Percentiles rank a stretch among this genome's conserved stretches.
Conservation (phyloP, 768 basidiomycete species). For the Trametes meyenii region DNA sequence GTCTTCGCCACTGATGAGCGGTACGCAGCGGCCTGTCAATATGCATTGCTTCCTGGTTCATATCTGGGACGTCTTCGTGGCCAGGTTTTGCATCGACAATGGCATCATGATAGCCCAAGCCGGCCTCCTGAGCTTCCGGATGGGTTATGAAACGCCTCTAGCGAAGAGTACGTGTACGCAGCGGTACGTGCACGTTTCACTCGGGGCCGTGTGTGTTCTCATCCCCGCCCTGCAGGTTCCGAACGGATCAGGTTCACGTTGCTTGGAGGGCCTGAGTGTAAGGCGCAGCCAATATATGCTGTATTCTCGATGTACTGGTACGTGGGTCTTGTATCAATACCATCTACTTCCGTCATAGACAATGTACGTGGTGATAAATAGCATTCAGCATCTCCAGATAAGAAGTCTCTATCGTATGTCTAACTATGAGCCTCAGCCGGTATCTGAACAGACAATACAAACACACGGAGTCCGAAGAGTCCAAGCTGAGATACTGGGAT, state of each 20-base stretch:
- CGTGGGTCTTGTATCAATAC: constrained; percentile 11
- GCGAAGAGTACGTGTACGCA: constrained; percentile 89
- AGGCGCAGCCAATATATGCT: neutral
- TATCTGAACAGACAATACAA: too few relatives aligned
- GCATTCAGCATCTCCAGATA: too few relatives aligned
- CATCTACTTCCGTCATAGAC: too few relatives aligned
- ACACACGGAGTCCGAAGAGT: too few relatives aligned
- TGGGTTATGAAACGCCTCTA: constrained; percentile 82
- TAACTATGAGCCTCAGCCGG: too few relatives aligned
- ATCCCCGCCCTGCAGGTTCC: constrained; percentile 58
- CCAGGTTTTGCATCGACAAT: constrained; percentile 97
- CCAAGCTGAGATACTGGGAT: too few relatives aligned
- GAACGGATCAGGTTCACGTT: constrained; percentile 93
- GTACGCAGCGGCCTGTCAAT: constrained; percentile 43
- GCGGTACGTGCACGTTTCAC: constrained; percentile 52
- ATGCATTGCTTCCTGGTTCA: neutral
- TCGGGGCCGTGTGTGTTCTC: neutral
- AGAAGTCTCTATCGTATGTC: too few relatives aligned
- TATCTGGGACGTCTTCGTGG: neutral
- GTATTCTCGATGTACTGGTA: constrained; percentile 2
- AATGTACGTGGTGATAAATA: too few relatives aligned
- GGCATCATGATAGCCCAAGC: constrained; percentile 99
- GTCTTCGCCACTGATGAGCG: constrained; percentile 97
- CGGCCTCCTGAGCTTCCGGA: constrained; percentile 86
- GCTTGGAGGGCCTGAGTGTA: constrained; percentile 72